These are phyloP conservation scores for Alternaria arbusti DNA, from an alignment of 2,329 filamentous ascomycete species.

Conservation along the genomic window DNA sequence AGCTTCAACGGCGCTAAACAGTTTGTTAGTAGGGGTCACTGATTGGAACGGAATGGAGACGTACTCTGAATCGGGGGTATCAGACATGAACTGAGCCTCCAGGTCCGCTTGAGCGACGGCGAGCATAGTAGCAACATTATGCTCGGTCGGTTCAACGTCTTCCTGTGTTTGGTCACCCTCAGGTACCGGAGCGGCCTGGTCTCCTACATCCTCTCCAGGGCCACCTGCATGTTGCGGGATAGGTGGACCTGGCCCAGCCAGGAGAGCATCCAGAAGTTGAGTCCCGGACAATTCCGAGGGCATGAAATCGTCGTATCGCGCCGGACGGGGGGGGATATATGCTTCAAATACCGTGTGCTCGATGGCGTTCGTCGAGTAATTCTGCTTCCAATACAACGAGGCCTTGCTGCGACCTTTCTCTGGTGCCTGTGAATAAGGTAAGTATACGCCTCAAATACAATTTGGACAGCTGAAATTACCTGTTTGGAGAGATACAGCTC, in stretches of 20 bases:
- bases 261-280: background rate
- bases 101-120: background rate
- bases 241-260: background rate
- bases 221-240: background rate
- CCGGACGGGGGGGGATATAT: background rate
- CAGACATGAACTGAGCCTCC: background rate
- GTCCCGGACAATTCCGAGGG: background rate
- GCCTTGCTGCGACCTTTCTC: background rate
- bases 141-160: background rate
- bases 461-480: background rate
- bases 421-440: background rate
- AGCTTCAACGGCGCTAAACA: background rate
- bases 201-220: background rate
- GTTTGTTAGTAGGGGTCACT: background rate
- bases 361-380: conserved; percentile 8
- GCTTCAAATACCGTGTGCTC: background rate
- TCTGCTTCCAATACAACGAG: conserved; percentile 30
- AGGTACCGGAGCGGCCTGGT: background rate
- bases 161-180: background rate
- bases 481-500: conserved; percentile 21
- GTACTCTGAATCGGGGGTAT: background rate
- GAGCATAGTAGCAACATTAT: background rate
- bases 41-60: background rate
- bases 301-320: background rate
- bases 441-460: background rate